Conservation (phyloP, 208 protist species). For the Leishmania braziliensis region DNA sequence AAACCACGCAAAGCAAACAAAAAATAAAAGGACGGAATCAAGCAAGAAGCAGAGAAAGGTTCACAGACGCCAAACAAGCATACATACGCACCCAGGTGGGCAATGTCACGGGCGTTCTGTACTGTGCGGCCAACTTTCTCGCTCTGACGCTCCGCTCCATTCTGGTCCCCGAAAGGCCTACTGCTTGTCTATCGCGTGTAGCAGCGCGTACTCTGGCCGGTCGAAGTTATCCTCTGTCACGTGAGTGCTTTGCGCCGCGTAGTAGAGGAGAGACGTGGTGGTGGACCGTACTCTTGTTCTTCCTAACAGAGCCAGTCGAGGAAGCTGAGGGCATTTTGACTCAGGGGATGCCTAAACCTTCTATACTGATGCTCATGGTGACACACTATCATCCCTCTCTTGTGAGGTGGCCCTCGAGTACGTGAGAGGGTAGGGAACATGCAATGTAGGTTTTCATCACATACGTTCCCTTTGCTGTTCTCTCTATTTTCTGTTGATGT, state of each 20-base stretch:
- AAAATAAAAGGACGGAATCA: background rate
- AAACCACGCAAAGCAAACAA: slow-evolving; percentile 3
- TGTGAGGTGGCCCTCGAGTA: background rate
- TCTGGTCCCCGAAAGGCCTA: background rate
- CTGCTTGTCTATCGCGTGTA: background rate
- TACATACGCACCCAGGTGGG: background rate
- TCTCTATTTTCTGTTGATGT: background rate
- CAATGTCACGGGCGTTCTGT: background rate
- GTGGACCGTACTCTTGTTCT: background rate
- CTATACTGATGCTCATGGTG: background rate
- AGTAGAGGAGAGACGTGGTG: background rate
- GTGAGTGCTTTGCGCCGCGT: background rate
- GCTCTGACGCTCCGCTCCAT: background rate
- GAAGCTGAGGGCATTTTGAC: background rate
- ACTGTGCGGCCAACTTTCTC: background rate
- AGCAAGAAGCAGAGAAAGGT: background rate
- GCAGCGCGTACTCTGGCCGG: background rate
- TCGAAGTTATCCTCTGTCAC: background rate
- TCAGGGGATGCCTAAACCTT: background rate
- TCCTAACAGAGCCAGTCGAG: background rate
- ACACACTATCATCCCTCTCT: background rate
- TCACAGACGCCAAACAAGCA: background rate
- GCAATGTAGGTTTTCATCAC: background rate
- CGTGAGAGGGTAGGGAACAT: background rate
- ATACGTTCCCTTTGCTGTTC: background rate